Evolutionary conservation across 1,139 yeast genomes (phyloP), one percentile per base, ranked within the genome.

Genomic region (Hansenula lynferdii): DNA sequence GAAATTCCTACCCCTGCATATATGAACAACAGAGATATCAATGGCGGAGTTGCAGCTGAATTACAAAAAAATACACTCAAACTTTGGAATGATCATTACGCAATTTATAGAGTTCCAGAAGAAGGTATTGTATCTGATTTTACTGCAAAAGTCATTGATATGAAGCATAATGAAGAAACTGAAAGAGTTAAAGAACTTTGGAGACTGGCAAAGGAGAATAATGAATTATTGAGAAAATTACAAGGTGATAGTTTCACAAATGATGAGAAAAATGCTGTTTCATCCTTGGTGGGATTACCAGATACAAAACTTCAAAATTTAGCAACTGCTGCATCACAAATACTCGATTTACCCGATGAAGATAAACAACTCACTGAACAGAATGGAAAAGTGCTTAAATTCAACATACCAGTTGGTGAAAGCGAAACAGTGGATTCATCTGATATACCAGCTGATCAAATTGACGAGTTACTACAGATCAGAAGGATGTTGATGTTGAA

Each of bases 101-200:
- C 76, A 37, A 69, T 84, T 1, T 83, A 80, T 57, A 65, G 84
- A 42, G 53, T 89, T 2, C 85, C 89, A 0, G 96, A 87, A 49
- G 70, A 71, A 35, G 83, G 87, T 52, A 70, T 92, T 5, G 62
- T 84, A 35, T 61, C 89, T 24, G 96, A 90, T 57, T 92, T 92
- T 55, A 59, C 85, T 27, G 77, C 77, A 35, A 70, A 66, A 38
- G 60, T 67, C n/a, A n/a, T n/a, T n/a, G n/a, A n/a, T 12, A 51
- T 53, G 2, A 58, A 52, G 38, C 54, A 45, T 11, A 47, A 41
- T 7, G 52, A 50, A 35, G 44, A 44, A 9, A 38, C 5, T 48
- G 60, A 1, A 51, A 55, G 6, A n/a, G n/a, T n/a, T n/a, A n/a
- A n/a, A n/a, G 62, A 61, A 32, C 38, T 45, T 8, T 39, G 42